A percentile compares a stretch with the other conserved stretches of the same genome.
Conservation (phyloP, 768 basidiomycete species). For the Psilocybe azurescens region DNA sequence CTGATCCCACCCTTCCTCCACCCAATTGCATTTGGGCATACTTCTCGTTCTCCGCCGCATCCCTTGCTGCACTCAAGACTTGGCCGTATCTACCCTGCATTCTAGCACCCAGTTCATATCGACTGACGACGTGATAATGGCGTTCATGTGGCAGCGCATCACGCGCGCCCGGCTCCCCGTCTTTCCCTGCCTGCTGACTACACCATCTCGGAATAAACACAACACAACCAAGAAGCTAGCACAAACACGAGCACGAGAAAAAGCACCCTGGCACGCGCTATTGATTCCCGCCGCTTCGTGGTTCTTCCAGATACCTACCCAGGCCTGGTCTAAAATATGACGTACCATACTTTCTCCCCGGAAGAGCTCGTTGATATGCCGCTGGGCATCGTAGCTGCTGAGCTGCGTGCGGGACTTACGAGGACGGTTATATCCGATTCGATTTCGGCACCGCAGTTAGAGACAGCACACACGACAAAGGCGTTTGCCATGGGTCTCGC, state of each 20-base stretch:
- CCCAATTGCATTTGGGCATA: constrained; percentile 21
- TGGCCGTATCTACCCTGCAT: constrained; percentile 19
- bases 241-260: too few relatives aligned
- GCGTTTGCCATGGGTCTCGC: constrained; percentile 25
- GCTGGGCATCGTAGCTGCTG: constrained; percentile 25
- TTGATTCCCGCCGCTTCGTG: constrained; percentile 30
- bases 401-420: constrained; percentile 27
- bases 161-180: constrained; percentile 29
- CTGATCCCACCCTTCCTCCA: background rate
- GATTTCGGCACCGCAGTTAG: too few relatives aligned
- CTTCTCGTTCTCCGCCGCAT: constrained; percentile 20
- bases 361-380: constrained; percentile 20
- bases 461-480: too few relatives aligned
- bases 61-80: constrained; percentile 23
- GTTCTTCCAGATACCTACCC: constrained; percentile 26
- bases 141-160: constrained; percentile 33
- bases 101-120: constrained; percentile 24
- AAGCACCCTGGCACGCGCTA: constrained; percentile 28
- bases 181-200: too few relatives aligned
- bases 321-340: constrained; percentile 32
- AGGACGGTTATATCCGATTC: background rate
- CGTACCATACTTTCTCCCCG: constrained; percentile 20
- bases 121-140: constrained; percentile 32
- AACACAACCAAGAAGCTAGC: too few relatives aligned
- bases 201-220: background rate